Conservation (phyloP, 495 filamentous ascomycete genomes). For the Podospora comata region DNA sequence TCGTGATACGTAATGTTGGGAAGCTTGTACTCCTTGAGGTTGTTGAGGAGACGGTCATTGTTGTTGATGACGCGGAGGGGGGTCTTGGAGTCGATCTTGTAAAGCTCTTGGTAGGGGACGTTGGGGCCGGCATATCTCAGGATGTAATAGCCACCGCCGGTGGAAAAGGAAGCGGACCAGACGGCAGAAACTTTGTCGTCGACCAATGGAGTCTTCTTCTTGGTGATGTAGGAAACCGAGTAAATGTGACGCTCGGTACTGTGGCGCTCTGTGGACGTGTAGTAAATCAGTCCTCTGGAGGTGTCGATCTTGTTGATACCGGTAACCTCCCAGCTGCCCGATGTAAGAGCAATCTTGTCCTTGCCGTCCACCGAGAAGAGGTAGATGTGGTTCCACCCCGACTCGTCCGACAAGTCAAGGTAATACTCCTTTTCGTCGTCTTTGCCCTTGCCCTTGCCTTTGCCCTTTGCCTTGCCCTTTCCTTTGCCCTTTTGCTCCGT, state of each 20-base stretch:
- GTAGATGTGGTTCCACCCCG: constrained; percentile 56
- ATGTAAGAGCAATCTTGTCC: constrained; percentile 47
- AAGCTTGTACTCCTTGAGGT: constrained; percentile 47
- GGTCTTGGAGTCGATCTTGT: constrained; percentile 42
- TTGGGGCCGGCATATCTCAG: constrained; percentile 55
- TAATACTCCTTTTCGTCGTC: constrained; percentile 38
- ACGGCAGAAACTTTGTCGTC: constrained; percentile 46
- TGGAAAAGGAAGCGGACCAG: constrained; percentile 55
- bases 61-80: constrained; percentile 49
- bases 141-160: constrained; percentile 52
- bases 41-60: constrained; percentile 46
- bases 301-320: constrained; percentile 50
- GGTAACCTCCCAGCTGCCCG: constrained; percentile 55
- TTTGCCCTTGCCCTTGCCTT: constrained; percentile 20
- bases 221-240: constrained; percentile 47
- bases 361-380: constrained; percentile 49
- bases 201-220: constrained; percentile 49
- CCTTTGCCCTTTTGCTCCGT: constrained; percentile 9
- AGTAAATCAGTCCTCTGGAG: constrained; percentile 50
- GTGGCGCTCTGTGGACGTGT: constrained; percentile 52
- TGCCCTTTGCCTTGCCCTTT: constrained; percentile 7
- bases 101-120: constrained; percentile 55
- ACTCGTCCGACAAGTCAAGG: constrained; percentile 54
- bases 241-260: constrained; percentile 56
- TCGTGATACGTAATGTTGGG: constrained; percentile 49